Base-by-base conservation (phyloP, 192 early-diverging fungal species). In the Dissophora globulifera region DNA sequence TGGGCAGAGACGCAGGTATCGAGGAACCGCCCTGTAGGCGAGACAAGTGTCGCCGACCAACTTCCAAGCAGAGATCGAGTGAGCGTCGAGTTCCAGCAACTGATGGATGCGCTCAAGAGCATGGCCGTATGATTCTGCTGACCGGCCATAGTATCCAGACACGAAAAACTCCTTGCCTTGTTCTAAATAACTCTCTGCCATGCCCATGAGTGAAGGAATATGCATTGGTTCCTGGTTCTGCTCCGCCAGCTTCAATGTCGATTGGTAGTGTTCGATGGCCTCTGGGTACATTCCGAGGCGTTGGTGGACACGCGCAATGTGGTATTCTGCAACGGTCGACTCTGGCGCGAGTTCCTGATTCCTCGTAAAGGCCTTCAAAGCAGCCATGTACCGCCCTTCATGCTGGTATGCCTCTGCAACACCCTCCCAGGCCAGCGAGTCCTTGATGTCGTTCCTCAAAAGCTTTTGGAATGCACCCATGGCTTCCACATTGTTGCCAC, bases 381-480 rank as follows among this genome's bases (percentile, higher is more conserved):
- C 85, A 8, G 94, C 92, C 30, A 85, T 83, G 68, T 86, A 93
- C 19, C 89, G 84, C 2, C 93, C 93, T 46, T 88, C 88, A 8
- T 82, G 84, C 33, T 84, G 75, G 51, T 94, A 94, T 6, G 90
- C 86, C 57, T 94, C 91, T 41, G 88, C 90, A 33, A 94, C 80
- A 15, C 91, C 91, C 80, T 95, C 82, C 96, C 96, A 93, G 42
- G 83, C 89, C 31, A 50, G 61, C 0, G 82, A 51, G 60, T 93
- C 85, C 3, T 84, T 82, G 23, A 89, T 66, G 59, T 93, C 87
- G 0, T 89, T 82, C n/a, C 93, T 86, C 42, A 99, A 71, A 0
- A 93, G 88, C 30, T 83, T 90, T 80, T 96, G 96, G 64, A 99
- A 95, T 5, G 86, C 82, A 17, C 68, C 60, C 27, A 90, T 90